phyloP scores from a whole-genome alignment of 352 stramenopile genomes.

The Globisporangium sylvaticum region DNA sequence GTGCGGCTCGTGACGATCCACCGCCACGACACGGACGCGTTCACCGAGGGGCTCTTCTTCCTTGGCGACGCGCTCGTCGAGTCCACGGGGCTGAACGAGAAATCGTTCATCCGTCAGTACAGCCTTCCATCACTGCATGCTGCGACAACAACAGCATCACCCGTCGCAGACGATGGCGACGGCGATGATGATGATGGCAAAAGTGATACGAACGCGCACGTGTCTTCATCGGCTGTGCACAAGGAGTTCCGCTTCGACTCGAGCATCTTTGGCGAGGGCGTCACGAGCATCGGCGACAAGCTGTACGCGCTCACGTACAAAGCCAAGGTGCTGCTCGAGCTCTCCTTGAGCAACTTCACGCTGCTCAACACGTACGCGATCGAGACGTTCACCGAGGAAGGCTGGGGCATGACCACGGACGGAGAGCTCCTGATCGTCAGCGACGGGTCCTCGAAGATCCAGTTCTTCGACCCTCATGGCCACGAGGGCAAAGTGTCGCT shows the following conservation, averaged over 20 bases:
- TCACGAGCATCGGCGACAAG: slow-evolving; percentile 63
- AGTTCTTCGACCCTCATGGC: slow-evolving; percentile 68
- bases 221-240: slow-evolving; percentile 8
- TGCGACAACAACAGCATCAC: not conserved
- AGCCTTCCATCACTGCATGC: slow-evolving; percentile 16
- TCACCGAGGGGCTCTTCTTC: slow-evolving; percentile 76
- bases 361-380: slow-evolving; percentile 52
- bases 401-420: slow-evolving; percentile 87
- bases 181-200: not conserved
- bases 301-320: slow-evolving; percentile 87
- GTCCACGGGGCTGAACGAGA: slow-evolving; percentile 59
- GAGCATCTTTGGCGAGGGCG: slow-evolving; percentile 76
- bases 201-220: not conserved
- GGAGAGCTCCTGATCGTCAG: slow-evolving; percentile 79
- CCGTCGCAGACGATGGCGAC: not conserved
- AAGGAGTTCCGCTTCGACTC: slow-evolving; percentile 57
- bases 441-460: slow-evolving; percentile 72
- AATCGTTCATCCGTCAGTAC: slow-evolving; percentile 77
- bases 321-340: slow-evolving; percentile 48
- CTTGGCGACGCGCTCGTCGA: slow-evolving; percentile 59
- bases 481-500: slow-evolving; percentile 23
- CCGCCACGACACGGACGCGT: slow-evolving; percentile 59
- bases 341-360: slow-evolving; percentile 55
- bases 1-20: slow-evolving; percentile 59
- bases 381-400: slow-evolving; percentile 77